These are phyloP conservation scores for Xylaria bambusicola DNA, from an alignment of 495 filamentous ascomycete species.

Conservation along the genomic window DNA sequence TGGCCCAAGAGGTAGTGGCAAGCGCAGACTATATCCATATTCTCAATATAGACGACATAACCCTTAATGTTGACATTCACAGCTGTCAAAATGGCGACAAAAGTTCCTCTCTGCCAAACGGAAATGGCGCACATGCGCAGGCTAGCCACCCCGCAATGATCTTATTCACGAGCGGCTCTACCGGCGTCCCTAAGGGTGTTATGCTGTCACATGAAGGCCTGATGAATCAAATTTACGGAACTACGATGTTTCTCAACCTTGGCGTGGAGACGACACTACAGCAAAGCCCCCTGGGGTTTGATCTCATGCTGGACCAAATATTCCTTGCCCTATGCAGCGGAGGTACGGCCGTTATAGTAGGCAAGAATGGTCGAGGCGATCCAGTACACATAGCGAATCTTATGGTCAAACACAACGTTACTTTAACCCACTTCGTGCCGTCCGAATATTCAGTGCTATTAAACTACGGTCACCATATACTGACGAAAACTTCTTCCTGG, in stretches of 20 bases:
- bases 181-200: constrained; percentile 49
- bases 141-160: constrained; percentile 13
- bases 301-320: constrained; percentile 29
- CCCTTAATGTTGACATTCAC: no score
- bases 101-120: no score
- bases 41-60: neutral
- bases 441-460: constrained; percentile 28
- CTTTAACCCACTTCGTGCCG: constrained; percentile 24
- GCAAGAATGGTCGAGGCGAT: constrained; percentile 19
- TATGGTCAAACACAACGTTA: constrained; percentile 23
- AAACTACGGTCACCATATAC: constrained; percentile 13
- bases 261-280: constrained; percentile 27
- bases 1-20: neutral
- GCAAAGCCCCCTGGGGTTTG: constrained; percentile 32
- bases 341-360: constrained; percentile 26
- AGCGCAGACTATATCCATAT: neutral
- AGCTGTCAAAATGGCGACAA: no score
- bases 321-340: constrained; percentile 26
- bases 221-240: constrained; percentile 20
- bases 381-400: constrained; percentile 23
- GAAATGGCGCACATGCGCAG: no score
- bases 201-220: constrained; percentile 32
- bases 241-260: constrained; percentile 3
- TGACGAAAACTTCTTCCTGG: constrained; percentile 20
- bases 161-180: constrained; percentile 50